Evolutionary conservation across 2,329 filamentous ascomycete species (phyloP).

Genomic region (Penicillium expansum): DNA sequence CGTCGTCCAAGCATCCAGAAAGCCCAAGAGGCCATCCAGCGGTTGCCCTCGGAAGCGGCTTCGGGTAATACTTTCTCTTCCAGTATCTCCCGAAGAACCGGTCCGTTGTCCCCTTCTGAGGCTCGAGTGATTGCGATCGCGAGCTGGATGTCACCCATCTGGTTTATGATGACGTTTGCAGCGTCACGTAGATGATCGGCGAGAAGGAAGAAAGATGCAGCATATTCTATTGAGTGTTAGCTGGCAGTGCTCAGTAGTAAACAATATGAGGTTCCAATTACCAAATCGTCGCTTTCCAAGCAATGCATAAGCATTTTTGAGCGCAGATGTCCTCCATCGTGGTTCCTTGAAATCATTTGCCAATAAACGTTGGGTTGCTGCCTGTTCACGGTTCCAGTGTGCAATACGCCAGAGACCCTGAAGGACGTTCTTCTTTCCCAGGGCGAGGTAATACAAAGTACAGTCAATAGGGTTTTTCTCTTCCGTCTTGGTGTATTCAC

Average conservation of each 20-base stretch:
- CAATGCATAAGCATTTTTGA: constrained; percentile 95
- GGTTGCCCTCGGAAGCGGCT: constrained; percentile 77
- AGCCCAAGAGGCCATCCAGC: constrained; percentile 93
- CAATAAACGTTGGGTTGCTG: constrained; percentile 72
- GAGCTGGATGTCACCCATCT: constrained; percentile 83
- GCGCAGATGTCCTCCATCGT: constrained; percentile 81
- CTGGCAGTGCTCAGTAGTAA: neutral
- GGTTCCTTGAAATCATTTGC: constrained; percentile 87
- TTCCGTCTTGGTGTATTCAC: constrained; percentile 86
- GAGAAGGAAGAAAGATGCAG: constrained; percentile 91
- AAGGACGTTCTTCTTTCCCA: constrained; percentile 85
- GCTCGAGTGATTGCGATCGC: constrained; percentile 84
- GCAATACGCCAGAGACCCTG: constrained; percentile 95
- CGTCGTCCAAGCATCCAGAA: constrained; percentile 85
- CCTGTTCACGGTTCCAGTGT: constrained; percentile 81
- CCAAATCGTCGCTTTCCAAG: constrained; percentile 86
- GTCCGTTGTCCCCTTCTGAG: constrained; percentile 80
- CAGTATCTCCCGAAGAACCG: constrained; percentile 69
- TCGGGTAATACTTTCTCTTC: constrained; percentile 74
- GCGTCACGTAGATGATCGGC: constrained; percentile 83
- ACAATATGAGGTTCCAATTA: constrained; percentile 33
- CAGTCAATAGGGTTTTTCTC: constrained; percentile 89
- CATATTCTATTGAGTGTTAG: constrained; percentile 65
- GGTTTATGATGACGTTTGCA: constrained; percentile 79
- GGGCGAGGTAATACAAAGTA: constrained; percentile 83